Conservation (phyloP, 2,329 filamentous ascomycete genomes). For the Metarhizium anisopliae region DNA sequence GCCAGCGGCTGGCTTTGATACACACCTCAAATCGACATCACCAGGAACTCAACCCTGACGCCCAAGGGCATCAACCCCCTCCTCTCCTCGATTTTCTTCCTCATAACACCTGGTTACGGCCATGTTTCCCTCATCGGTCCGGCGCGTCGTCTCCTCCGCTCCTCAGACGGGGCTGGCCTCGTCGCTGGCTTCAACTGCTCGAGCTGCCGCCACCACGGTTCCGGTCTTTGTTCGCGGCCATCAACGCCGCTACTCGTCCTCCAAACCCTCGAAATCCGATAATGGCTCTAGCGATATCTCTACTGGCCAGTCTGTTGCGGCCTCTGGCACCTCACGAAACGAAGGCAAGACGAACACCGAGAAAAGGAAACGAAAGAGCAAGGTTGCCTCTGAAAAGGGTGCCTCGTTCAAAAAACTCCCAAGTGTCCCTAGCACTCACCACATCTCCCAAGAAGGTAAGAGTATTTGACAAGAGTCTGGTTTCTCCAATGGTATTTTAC, state of each 20-base stretch:
- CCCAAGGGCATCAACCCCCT: conserved; percentile 10
- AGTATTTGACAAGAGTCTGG: neutral
- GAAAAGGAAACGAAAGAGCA: conserved; percentile 51
- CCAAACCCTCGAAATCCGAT: conserved; percentile 53
- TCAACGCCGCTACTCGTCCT: conserved; percentile 50
- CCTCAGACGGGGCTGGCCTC: conserved; percentile 35
- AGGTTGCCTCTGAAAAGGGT: conserved; percentile 36
- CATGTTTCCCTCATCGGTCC: conserved; percentile 48
- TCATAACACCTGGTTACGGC: conserved; percentile 18
- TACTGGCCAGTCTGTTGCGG: conserved; percentile 38
- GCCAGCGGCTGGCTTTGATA: conserved; percentile 28
- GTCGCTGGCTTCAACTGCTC: conserved; percentile 31
- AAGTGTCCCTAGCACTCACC: conserved; percentile 65
- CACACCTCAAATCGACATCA: conserved; percentile 17
- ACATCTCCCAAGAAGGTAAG: conserved; percentile 60
- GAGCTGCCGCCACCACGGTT: conserved; percentile 24
- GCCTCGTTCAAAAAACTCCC: conserved; percentile 51
- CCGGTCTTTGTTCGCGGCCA: conserved; percentile 31
- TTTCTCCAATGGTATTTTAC: neutral
- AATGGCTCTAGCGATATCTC: conserved; percentile 44
- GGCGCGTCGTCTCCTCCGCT: conserved; percentile 41
- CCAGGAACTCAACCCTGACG: conserved; percentile 21
- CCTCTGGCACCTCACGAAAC: conserved; percentile 33
- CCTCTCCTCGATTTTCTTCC: conserved; percentile 8
- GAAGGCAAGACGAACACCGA: conserved; percentile 36